phyloP scores from a whole-genome alignment of 768 basidiomycete genomes.

The Cystobasidium onofrii region DNA sequence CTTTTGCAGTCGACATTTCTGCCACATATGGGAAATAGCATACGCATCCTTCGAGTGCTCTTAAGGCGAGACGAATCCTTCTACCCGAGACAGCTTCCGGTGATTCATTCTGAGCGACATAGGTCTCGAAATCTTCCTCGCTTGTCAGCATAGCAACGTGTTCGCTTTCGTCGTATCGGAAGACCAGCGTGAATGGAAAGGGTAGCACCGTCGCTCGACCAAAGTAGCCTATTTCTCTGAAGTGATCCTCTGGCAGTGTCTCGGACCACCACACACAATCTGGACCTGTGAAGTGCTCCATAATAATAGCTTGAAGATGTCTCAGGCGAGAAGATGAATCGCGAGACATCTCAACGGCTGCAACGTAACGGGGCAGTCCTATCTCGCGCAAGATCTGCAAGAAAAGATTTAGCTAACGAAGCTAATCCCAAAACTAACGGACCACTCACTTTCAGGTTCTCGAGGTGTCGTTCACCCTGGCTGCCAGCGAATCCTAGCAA shows the following conservation, averaged over 20 bases:
- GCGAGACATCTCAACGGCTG: constrained; percentile 51
- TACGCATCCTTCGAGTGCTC: constrained; percentile 58
- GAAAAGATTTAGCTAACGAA: no score
- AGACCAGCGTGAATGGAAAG: constrained; percentile 65
- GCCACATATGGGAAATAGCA: constrained; percentile 47
- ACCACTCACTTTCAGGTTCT: constrained; percentile 61
- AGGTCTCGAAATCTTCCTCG: constrained; percentile 21
- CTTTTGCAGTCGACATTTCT: background rate
- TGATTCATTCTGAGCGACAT: constrained; percentile 58
- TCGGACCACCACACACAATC: constrained; percentile 59
- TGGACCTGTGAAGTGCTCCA: constrained; percentile 58
- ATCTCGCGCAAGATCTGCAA: constrained; percentile 64
- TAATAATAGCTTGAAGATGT: constrained; percentile 53
- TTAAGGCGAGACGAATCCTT: constrained; percentile 57
- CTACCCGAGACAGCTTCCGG: constrained; percentile 52
- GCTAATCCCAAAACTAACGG: no score
- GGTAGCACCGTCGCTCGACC: constrained; percentile 74
- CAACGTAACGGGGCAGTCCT: constrained; percentile 54
- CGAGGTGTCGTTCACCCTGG: constrained; percentile 64
- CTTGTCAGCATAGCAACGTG: background rate
- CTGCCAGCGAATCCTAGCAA: constrained; percentile 58
- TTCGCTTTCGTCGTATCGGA: constrained; percentile 29
- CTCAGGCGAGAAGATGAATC: constrained; percentile 52
- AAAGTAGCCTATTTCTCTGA: constrained; percentile 54
- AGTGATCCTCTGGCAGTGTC: constrained; percentile 29